Conservation (phyloP, 2,329 filamentous ascomycete genomes). For the Beauveria brongniartii region DNA sequence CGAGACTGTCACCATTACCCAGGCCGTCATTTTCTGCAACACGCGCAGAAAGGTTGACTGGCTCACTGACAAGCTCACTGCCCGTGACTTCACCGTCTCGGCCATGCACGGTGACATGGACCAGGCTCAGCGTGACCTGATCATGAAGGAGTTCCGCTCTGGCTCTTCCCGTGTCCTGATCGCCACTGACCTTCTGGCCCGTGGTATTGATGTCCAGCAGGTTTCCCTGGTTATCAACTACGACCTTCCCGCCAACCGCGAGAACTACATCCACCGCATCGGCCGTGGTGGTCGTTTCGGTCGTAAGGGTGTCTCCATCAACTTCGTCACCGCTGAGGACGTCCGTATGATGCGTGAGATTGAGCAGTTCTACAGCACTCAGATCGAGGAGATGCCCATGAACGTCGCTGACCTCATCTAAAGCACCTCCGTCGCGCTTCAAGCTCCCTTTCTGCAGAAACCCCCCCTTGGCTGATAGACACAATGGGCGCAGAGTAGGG, state of each 20-base stretch:
- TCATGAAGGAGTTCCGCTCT: constrained; percentile 99
- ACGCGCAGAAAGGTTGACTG: constrained; percentile 99
- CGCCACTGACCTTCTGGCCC: constrained; percentile 92
- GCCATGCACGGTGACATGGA: constrained; percentile 99
- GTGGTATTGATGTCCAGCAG: constrained; percentile 99
- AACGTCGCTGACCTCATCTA: constrained; percentile 71
- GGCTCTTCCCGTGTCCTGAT: constrained; percentile 98
- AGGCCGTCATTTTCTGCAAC: constrained; percentile 99
- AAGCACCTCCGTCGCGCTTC: constrained; percentile 28
- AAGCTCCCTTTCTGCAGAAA: constrained; percentile 19
- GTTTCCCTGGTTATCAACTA: constrained; percentile 99
- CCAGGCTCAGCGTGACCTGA: constrained; percentile 92
- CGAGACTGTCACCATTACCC: constrained; percentile 98
- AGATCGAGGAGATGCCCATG: constrained; percentile 99
- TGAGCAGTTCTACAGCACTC: constrained; percentile 99
- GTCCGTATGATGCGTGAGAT: constrained; percentile 99
- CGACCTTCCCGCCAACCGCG: constrained; percentile 94
- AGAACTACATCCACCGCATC: constrained; percentile 99
- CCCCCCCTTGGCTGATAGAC: constrained; percentile 12
- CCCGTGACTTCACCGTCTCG: constrained; percentile 97
- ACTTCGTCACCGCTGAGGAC: constrained; percentile 98
- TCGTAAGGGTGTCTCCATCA: constrained; percentile 99
- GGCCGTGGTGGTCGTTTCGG: constrained; percentile 99
- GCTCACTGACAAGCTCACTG: constrained; percentile 98
- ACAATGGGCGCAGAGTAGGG: background rate